Conservation (phyloP, 2,329 filamentous ascomycete species). For the Talaromyces sp. region DNA sequence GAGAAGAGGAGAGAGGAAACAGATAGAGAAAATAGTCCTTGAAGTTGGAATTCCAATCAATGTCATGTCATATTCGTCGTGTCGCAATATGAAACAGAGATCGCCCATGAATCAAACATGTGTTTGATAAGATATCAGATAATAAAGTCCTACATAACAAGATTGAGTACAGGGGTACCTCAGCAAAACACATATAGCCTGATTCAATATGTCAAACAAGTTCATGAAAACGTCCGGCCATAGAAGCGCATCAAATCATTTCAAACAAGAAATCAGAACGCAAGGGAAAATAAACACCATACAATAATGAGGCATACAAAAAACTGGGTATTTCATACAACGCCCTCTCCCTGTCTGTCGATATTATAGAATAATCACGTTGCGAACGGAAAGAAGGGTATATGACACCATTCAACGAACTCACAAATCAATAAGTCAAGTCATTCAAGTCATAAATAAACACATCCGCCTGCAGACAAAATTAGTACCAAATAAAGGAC, state of each 20-base stretch:
- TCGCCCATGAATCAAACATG: background rate
- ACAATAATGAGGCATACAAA: background rate
- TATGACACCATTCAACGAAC: background rate
- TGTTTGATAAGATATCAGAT: background rate
- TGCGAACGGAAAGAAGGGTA: background rate
- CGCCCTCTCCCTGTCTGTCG: slow-evolving; percentile 5
- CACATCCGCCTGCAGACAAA: background rate
- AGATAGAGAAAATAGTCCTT: background rate
- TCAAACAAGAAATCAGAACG: background rate
- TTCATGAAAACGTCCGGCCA: background rate
- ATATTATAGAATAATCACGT: slow-evolving; percentile 2
- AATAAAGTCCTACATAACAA: slow-evolving; percentile 1
- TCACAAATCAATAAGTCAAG: background rate
- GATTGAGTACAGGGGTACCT: slow-evolving; percentile 7
- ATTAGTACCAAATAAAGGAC: background rate
- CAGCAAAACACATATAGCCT: background rate
- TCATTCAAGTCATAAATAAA: slow-evolving; percentile 9
- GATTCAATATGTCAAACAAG: background rate
- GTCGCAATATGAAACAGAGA: background rate
- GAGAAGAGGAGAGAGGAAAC: slow-evolving; percentile 22
- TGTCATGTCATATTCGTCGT: background rate
- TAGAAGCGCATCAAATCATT: background rate
- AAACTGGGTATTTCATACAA: slow-evolving; percentile 12
- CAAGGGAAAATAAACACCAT: background rate
- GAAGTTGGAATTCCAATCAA: background rate